Evolutionary conservation across 1,139 yeast genomes (phyloP).

Genomic region (Pichia sp.): DNA sequence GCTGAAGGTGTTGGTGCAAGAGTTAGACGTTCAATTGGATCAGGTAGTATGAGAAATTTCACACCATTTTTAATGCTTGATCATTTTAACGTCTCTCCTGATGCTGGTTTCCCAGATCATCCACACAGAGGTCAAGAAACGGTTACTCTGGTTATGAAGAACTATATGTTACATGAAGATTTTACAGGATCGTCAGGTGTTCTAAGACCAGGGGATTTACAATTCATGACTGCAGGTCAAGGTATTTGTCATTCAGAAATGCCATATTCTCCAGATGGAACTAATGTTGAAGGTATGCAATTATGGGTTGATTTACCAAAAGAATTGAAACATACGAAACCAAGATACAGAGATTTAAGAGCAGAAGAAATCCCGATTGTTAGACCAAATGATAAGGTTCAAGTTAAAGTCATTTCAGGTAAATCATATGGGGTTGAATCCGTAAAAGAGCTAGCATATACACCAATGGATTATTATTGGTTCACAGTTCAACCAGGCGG

Average conservation of each 20-base stretch:
- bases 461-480: conserved; percentile 77
- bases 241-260: conserved; percentile 85
- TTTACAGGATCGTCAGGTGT: conserved; percentile 82
- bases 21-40: conserved; percentile 79
- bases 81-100: conserved; percentile 57
- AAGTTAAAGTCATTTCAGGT: conserved; percentile 74
- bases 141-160: conserved; percentile 65
- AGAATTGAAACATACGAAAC: conserved; percentile 58
- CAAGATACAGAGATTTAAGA: conserved; percentile 76
- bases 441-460: conserved; percentile 70
- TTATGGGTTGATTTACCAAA: conserved; percentile 89
- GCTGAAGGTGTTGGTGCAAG: conserved; percentile 85
- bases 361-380: conserved; percentile 66
- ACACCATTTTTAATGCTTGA: conserved; percentile 83
- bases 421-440: conserved; percentile 70
- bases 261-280: conserved; percentile 61
- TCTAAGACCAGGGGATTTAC: conserved; percentile 78
- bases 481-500: conserved; percentile 66
- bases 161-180: conserved; percentile 86
- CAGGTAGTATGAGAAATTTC: conserved; percentile 59
- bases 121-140: conserved; percentile 94
- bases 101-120: conserved; percentile 80
- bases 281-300: conserved; percentile 67
- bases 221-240: conserved; percentile 92
- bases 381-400: conserved; percentile 60